Evolutionary conservation across 495 filamentous ascomycete species (phyloP).

Genomic region (Chaetomium cochliodes): DNA sequence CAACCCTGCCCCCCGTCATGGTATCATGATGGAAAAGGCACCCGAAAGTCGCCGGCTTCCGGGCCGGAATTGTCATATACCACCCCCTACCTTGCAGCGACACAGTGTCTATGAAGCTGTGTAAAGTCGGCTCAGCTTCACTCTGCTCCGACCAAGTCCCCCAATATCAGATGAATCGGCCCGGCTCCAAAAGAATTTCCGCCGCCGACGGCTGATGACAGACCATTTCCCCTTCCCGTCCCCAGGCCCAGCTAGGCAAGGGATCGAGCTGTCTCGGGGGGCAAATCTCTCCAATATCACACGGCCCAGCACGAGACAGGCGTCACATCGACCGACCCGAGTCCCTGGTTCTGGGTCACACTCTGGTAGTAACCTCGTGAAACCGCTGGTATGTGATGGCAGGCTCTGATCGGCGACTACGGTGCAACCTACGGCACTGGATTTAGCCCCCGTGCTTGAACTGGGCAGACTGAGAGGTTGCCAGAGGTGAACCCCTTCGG

Average conservation of each 20-base stretch:
- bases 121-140: background rate
- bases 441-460: background rate
- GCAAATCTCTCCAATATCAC: background rate
- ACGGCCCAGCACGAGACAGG: background rate
- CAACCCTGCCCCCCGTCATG: background rate
- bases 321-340: background rate
- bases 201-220: too few relatives aligned
- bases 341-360: conserved; percentile 4
- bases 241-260: background rate
- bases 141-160: background rate
- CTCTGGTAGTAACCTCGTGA: background rate
- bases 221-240: background rate
- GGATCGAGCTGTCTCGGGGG: conserved; percentile 1
- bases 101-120: background rate
- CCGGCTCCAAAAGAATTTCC: background rate
- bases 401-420: background rate
- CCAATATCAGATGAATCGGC: background rate
- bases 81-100: background rate
- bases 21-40: background rate
- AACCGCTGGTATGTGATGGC: background rate
- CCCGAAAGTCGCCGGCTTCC: background rate
- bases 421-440: background rate
- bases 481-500: too few relatives aligned
- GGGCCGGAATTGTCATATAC: background rate
- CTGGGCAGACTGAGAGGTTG: background rate